Evolutionary conservation across 805 yeast genomes (phyloP), one percentile per base, ranked within the genome.

Genomic region (Starmerella powellii): DNA sequence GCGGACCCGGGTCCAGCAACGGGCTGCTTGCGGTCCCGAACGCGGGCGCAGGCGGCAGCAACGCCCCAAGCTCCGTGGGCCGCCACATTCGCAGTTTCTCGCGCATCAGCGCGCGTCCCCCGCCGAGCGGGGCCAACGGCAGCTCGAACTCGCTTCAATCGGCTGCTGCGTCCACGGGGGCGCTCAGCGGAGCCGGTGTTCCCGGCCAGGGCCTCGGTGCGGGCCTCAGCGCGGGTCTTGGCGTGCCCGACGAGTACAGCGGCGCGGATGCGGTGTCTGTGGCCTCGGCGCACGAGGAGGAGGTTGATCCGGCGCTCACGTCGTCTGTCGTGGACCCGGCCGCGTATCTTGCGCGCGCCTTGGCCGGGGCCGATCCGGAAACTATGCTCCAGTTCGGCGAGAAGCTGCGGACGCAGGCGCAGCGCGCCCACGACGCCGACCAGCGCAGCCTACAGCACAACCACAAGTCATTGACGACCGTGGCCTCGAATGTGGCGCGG

Each of bases 401-500:
- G 23, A 15, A 27, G 29, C 50, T 55, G 21, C 38, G 39, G 24
- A 36, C 35, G 12, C 50, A 51, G 42, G 38, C 46, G 4, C 51
- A 44, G 27, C 39, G 39, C 18, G 34, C 44, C 12, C 36, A 26
- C 30, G 52, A 45, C 27, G 45, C 51, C 31, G 58, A 58, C 45
- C 52, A 53, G 34, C 56, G 49, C 19, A 48, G 49, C 10, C 41
- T 56, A 39, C 54, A 58, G 34, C 53, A 48, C 37, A 60, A 52
- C 47, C 59, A 60, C 45, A 54, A 52, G 40, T 51, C 63, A 6
- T 52, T 62, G 45, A 46, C 58, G 30, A 31, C 51, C 13, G 63
- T 58, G 0, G 61, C 63, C 32, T 67, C 68, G 23, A 80, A 80
- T 44, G 63, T 86, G 27, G 65, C 68, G 29, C 64, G 66, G n/a